These are phyloP conservation scores for Cystobasidium slooffiae DNA, from an alignment of 1,284 basidiomycete genomes.

Conservation along the genomic window DNA sequence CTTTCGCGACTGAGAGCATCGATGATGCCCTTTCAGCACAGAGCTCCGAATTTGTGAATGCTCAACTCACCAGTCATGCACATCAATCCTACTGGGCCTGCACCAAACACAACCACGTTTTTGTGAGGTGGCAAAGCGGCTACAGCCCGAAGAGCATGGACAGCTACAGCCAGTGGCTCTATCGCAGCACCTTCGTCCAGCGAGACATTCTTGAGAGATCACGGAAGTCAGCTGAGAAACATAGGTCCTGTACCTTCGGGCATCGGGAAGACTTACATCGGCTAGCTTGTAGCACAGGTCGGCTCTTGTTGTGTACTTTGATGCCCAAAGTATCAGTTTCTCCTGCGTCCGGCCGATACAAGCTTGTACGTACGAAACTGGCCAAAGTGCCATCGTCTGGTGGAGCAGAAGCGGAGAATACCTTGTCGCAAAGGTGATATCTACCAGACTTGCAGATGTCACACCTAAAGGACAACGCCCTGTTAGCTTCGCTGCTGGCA, in stretches of 20 bases:
- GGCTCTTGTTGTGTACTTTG: slow-evolving; percentile 69
- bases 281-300: slow-evolving; percentile 75
- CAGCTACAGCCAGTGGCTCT: slow-evolving; percentile 89
- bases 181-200: slow-evolving; percentile 66
- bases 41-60: background rate
- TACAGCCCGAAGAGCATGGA: slow-evolving; percentile 55
- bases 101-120: slow-evolving; percentile 79
- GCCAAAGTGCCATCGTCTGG: slow-evolving; percentile 85
- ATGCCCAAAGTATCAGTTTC: background rate
- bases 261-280: slow-evolving; percentile 61
- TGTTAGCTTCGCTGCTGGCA: too few species aligned
- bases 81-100: slow-evolving; percentile 60
- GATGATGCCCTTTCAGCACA: background rate
- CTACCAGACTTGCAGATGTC: slow-evolving; percentile 61
- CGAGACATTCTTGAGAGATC: slow-evolving; percentile 53
- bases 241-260: slow-evolving; percentile 64
- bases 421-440: slow-evolving; percentile 60
- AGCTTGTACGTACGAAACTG: slow-evolving; percentile 60
- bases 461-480: slow-evolving; percentile 61
- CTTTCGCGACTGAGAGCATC: slow-evolving; percentile 61
- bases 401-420: slow-evolving; percentile 61
- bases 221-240: too few species aligned
- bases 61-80: slow-evolving; percentile 18
- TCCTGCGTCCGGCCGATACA: background rate
- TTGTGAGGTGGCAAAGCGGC: slow-evolving; percentile 67